phyloP scores from a whole-genome alignment of 768 basidiomycete species.

The Baorangia bicolor region DNA sequence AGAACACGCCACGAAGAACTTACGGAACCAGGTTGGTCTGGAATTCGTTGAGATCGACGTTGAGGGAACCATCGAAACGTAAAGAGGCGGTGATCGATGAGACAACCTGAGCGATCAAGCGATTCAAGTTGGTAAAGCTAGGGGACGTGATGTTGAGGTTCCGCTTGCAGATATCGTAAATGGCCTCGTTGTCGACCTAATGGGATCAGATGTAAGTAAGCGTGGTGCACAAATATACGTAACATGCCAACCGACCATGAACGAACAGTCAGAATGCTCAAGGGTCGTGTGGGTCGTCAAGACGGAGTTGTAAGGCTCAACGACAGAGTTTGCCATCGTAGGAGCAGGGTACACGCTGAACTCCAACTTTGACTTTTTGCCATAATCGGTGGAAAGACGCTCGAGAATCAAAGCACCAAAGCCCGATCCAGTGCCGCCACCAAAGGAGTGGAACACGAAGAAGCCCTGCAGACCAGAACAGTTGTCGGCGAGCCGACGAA shows the following conservation, averaged over 20 bases:
- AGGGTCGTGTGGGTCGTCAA: conserved; percentile 97
- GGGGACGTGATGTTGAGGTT: conserved; percentile 85
- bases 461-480: conserved; percentile 97
- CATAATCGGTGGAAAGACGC: conserved; percentile 94
- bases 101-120: conserved; percentile 97
- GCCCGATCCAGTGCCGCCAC: conserved; percentile 98
- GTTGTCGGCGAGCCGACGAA: conserved; percentile 93
- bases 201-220: conserved; percentile 5
- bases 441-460: conserved; percentile 99
- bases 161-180: conserved; percentile 80
- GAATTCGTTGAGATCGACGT: conserved; percentile 91
- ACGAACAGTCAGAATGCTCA: conserved; percentile 98
- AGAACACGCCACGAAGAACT: conserved; percentile 33
- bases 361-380: conserved; percentile 98
- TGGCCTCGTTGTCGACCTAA: conserved; percentile 82
- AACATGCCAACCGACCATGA: conserved; percentile 67
- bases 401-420: conserved; percentile 97
- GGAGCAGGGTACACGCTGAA: conserved; percentile 97
- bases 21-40: conserved; percentile 98
- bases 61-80: conserved; percentile 62
- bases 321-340: conserved; percentile 89
- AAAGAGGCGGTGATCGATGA: conserved; percentile 95
- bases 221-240: not conserved
- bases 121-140: conserved; percentile 92
- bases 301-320: conserved; percentile 97